Evolutionary conservation across 768 basidiomycete genomes (phyloP).

Genomic region (Agaricus bisporus): DNA sequence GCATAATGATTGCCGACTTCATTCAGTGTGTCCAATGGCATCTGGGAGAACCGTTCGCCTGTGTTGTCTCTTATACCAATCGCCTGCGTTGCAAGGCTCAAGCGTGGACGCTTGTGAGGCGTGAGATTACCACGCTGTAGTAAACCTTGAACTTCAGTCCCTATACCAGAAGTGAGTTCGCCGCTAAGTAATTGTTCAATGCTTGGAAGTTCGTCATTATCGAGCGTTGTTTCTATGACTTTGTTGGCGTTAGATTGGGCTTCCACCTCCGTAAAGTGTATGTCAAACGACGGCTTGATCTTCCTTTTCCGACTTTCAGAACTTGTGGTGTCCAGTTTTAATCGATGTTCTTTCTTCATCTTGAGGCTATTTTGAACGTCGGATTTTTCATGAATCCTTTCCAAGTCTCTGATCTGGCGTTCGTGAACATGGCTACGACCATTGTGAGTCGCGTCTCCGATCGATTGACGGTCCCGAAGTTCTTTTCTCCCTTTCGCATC

Average conservation of each 20-base stretch:
- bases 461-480: constrained; percentile 3
- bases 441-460: constrained; percentile 4
- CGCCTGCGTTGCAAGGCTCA: not conserved
- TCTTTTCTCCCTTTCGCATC: no score
- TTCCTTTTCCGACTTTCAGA: constrained; percentile 15
- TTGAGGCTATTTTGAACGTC: constrained; percentile 33
- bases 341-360: constrained; percentile 31
- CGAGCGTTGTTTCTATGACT: constrained; percentile 20
- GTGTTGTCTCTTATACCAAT: not conserved
- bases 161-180: not conserved
- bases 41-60: not conserved
- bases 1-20: no score
- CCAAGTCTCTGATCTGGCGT: constrained; percentile 33
- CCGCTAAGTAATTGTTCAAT: constrained; percentile 9
- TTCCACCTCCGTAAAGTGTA: constrained; percentile 42
- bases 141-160: not conserved
- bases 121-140: not conserved
- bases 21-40: not conserved
- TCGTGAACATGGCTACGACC: constrained; percentile 13
- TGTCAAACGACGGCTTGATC: constrained; percentile 38
- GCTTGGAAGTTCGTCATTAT: constrained; percentile 41
- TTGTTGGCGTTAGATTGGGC: constrained; percentile 18
- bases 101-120: not conserved
- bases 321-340: constrained; percentile 33
- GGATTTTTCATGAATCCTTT: constrained; percentile 36